Percentiles rank a stretch among this genome's conserved stretches.
These are phyloP conservation scores for Ampelocalamus luodianensis DNA, from an alignment of 176 grass and related monocot genomes.

Conservation along the genomic window DNA sequence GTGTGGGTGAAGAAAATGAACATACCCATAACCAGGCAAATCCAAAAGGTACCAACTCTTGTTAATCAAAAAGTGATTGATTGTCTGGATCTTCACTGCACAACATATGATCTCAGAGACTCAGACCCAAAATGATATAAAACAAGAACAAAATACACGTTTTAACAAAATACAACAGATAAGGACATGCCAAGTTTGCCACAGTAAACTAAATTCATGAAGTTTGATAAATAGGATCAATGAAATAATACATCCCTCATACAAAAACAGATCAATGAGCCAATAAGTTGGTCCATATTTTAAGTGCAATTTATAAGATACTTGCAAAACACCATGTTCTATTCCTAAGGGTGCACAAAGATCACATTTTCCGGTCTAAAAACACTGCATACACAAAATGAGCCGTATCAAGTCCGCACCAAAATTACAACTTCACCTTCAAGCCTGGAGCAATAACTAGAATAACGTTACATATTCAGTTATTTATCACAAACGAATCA, in stretches of 20 bases:
- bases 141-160: not conserved
- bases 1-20: slow-evolving; percentile 16
- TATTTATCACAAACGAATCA: not conserved
- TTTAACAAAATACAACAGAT: slow-evolving; percentile 2
- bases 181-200: not conserved
- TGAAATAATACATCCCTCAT: not conserved
- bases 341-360: not conserved
- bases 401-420: not conserved
- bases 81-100: slow-evolving; percentile 86
- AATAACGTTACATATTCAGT: not conserved
- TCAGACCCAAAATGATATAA: not conserved
- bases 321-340: not conserved
- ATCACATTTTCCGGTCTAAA: not conserved
- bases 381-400: not conserved
- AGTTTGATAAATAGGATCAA: not conserved
- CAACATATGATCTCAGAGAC: slow-evolving; percentile 21
- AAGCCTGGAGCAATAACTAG: not conserved
- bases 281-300: not conserved
- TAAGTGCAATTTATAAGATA: not conserved
- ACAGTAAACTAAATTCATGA: slow-evolving; percentile 21
- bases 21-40: slow-evolving; percentile 94
- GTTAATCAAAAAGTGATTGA: slow-evolving; percentile 96
- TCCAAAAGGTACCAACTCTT: slow-evolving; percentile 96
- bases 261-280: not conserved
- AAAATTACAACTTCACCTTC: not conserved